Conservation (phyloP, 2,329 filamentous ascomycete genomes). For the Colletotrichum chrysophilum region DNA sequence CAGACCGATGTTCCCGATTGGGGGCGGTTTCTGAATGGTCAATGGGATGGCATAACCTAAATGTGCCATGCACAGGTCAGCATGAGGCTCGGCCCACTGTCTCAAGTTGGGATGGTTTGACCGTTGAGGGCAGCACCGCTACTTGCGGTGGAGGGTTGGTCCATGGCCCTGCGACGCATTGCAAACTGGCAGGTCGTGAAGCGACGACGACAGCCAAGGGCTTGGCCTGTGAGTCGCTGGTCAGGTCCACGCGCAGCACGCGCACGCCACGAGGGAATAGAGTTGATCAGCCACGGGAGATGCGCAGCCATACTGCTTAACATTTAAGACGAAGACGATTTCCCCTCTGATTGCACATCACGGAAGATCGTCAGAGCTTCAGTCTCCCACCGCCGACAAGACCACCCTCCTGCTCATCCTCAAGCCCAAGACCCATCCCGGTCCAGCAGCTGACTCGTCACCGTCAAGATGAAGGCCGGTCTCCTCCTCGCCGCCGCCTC, state of each 20-base stretch:
- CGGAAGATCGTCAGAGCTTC: slow-evolving; percentile 6
- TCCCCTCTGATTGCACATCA: not conserved
- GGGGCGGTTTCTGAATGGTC: not conserved
- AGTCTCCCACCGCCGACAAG: not conserved
- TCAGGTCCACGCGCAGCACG: not conserved
- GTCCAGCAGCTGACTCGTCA: not conserved
- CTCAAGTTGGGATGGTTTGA: not conserved
- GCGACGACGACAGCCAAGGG: not conserved
- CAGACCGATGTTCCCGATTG: not conserved
- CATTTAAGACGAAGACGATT: not conserved
- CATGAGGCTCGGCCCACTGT: not conserved
- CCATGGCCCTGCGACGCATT: not conserved
- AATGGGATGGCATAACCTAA: not conserved
- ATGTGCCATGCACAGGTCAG: not conserved
- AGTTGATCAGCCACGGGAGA: not conserved
- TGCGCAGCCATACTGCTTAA: not conserved
- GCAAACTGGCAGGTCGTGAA: not conserved
- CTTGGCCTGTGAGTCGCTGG: not conserved
- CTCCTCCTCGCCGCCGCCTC: slow-evolving; percentile 13
- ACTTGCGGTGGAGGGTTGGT: not conserved
- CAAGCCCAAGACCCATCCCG: not conserved
- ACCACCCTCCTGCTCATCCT: not conserved
- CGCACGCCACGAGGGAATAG: not conserved
- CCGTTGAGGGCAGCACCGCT: not conserved
- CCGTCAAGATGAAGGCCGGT: slow-evolving; percentile 16